Evolutionary conservation across 2,329 filamentous ascomycete genomes (phyloP).

Genomic region (Fusarium newnesense): DNA sequence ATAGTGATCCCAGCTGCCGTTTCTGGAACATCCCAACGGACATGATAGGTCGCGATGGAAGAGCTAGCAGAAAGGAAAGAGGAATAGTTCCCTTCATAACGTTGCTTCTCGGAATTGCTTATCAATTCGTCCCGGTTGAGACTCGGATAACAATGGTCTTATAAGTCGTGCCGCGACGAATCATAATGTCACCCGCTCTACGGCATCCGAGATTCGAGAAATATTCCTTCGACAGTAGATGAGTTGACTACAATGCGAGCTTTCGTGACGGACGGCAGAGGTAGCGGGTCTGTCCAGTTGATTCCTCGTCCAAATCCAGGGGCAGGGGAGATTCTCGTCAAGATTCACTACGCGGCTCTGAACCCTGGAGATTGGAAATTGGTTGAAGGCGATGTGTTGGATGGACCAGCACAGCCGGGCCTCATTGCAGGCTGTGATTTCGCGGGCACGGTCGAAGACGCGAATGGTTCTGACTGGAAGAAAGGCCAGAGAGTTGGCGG

Average conservation of each 20-base stretch:
- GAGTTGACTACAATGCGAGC: slow-evolving; percentile 1
- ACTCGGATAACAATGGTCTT: too few relatives aligned
- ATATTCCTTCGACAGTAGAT: rapidly evolving
- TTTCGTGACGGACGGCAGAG: slow-evolving; percentile 4
- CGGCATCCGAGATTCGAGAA: not conserved
- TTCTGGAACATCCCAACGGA: not conserved
- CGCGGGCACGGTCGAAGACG: not conserved
- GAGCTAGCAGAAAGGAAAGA: not conserved
- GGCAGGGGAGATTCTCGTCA: not conserved
- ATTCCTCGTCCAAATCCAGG: not conserved
- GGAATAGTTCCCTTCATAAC: not conserved
- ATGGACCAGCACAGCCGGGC: not conserved
- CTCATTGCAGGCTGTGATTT: slow-evolving; percentile 16
- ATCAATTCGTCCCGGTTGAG: not conserved
- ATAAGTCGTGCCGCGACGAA: not conserved
- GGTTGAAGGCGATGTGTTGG: not conserved
- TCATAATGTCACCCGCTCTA: not conserved
- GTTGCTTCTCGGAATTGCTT: not conserved
- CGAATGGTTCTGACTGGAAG: not conserved
- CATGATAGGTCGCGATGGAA: not conserved
- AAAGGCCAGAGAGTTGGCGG: slow-evolving; percentile 2
- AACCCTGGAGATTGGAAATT: slow-evolving; percentile 20
- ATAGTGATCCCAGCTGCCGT: not conserved
- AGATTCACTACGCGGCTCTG: not conserved
- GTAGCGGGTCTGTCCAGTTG: not conserved